Evolutionary conservation across 1,139 yeast species (phyloP).

Genomic region (Hemisphaericaspora xylanilytica): DNA sequence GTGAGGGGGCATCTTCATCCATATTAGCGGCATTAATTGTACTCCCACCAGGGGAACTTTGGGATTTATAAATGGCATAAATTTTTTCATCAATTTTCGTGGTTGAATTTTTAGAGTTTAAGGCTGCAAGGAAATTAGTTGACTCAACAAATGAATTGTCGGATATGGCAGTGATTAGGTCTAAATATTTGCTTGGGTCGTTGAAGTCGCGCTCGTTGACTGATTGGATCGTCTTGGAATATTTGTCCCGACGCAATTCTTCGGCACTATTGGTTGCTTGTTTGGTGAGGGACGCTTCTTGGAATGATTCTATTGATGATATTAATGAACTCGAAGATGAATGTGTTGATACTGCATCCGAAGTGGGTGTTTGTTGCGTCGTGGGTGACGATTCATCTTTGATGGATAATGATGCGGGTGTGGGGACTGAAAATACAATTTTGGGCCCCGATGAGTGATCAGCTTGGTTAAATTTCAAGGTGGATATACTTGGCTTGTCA

Average conservation of each 20-base stretch:
- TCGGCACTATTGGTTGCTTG: constrained; percentile 1
- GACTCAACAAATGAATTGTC: constrained; percentile 31
- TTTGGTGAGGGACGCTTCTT: not conserved
- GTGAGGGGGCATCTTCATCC: constrained; percentile 9
- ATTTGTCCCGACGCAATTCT: constrained; percentile 6
- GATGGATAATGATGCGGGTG: constrained; percentile 2
- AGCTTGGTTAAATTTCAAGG: constrained; percentile 5
- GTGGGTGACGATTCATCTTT: not conserved
- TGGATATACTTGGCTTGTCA: constrained; percentile 1
- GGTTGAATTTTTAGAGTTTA: constrained; percentile 21
- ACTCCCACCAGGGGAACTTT: constrained; percentile 12
- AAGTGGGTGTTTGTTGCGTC: not conserved
- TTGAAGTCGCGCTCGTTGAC: constrained; percentile 2
- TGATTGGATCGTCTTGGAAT: not conserved
- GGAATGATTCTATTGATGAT: constrained; percentile 15
- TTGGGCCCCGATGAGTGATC: constrained; percentile 2
- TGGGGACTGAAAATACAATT: constrained; percentile 9
- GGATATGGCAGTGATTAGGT: constrained; percentile 27
- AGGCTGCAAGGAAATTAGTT: constrained; percentile 22
- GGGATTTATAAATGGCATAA: constrained; percentile 33
- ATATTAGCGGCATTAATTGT: constrained; percentile 2
- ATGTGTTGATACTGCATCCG: not conserved
- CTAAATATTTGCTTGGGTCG: constrained; percentile 17
- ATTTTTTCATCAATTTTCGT: constrained; percentile 26
- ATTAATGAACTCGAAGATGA: constrained; percentile 10